These are phyloP conservation scores for Colletotrichum graminicola DNA, from an alignment of 2,329 filamentous ascomycete genomes.

Conservation along the genomic window DNA sequence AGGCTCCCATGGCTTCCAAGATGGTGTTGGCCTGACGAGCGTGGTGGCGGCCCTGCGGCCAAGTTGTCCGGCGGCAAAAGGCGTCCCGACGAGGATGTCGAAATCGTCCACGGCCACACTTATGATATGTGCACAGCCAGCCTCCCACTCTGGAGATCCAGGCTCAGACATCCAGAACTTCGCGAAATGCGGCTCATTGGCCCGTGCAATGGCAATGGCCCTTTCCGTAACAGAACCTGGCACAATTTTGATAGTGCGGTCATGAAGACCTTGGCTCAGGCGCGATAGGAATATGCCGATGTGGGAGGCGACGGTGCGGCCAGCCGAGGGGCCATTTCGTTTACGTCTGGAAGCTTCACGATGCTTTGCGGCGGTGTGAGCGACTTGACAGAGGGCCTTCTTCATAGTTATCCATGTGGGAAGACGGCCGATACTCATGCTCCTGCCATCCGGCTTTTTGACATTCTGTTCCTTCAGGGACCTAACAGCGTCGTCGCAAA, in stretches of 20 bases:
- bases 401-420: not conserved
- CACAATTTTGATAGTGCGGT: not conserved
- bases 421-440: constrained; percentile 8
- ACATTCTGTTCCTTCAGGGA: constrained; percentile 9
- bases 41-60: not conserved
- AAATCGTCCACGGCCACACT: not conserved
- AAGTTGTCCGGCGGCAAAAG: constrained; percentile 22
- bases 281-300: not conserved
- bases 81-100: constrained; percentile 28
- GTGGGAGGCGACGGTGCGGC: constrained; percentile 1
- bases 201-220: not conserved
- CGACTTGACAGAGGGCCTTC: not conserved
- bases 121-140: not conserved
- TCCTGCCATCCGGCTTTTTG: not conserved
- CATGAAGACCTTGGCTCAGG: not conserved
- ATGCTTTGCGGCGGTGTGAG: not conserved
- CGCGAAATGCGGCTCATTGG: not conserved
- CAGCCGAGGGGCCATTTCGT: not conserved
- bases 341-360: not conserved
- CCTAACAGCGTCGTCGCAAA: constrained; percentile 20
- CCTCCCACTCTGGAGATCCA: not conserved
- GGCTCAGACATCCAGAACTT: not conserved
- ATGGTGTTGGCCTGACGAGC: not conserved
- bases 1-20: constrained; percentile 8
- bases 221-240: not conserved